These are phyloP conservation scores for Andrographis paniculata DNA, from an alignment of 305 asterid species.

Conservation along the genomic window DNA sequence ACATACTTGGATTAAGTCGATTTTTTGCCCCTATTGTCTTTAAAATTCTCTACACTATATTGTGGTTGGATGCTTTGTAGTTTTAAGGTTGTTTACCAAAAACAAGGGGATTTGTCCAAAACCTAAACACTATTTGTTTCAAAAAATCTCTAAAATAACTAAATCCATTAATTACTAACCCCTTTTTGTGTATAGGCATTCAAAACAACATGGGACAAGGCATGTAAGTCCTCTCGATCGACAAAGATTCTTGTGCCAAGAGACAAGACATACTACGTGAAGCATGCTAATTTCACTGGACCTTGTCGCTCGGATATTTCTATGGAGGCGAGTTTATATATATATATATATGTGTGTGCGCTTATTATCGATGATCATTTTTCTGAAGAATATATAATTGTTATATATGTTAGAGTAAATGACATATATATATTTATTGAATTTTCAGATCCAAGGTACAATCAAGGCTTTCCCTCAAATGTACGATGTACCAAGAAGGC, in stretches of 20 bases:
- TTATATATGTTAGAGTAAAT: too few species aligned
- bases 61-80: too few species aligned
- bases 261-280: constrained; percentile 42
- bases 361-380: not conserved
- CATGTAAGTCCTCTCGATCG: constrained; percentile 35
- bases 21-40: too few species aligned
- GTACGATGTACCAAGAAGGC: constrained; percentile 42
- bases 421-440: too few species aligned
- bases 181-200: constrained; percentile 64
- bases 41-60: too few species aligned
- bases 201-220: constrained; percentile 56
- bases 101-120: too few species aligned
- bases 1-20: too few species aligned
- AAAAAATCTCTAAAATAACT: too few species aligned
- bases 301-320: constrained; percentile 41
- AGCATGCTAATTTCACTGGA: constrained; percentile 43
- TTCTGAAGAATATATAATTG: too few species aligned
- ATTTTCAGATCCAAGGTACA: constrained; percentile 55
- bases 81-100: too few species aligned
- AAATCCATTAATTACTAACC: not conserved
- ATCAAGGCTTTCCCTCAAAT: constrained; percentile 47
- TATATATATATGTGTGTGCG: constrained; percentile 1
- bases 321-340: constrained; percentile 37
- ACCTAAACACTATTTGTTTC: too few species aligned
- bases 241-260: constrained; percentile 40